phyloP scores from a whole-genome alignment of 1,284 basidiomycete species.

The Apiotrichum sp. region DNA sequence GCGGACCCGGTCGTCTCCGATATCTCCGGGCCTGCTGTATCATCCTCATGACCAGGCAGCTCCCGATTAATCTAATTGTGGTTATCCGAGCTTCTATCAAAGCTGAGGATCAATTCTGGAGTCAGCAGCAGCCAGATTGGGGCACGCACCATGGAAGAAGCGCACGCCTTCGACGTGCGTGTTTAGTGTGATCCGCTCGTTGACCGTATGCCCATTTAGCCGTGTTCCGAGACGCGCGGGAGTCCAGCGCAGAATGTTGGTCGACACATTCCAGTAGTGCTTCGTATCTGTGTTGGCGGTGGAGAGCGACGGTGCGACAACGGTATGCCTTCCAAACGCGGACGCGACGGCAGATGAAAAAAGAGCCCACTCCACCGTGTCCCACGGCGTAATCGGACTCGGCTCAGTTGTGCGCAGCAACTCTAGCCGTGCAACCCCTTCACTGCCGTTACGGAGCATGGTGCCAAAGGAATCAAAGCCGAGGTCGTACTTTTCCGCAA shows the following conservation, averaged over 20 bases:
- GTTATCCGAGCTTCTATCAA: conserved; percentile 7
- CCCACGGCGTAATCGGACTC: conserved; percentile 48
- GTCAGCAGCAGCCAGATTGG: neutral
- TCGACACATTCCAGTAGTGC: conserved; percentile 42
- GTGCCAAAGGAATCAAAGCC: conserved; percentile 1
- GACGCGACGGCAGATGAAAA: conserved; percentile 46
- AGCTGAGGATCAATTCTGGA: neutral
- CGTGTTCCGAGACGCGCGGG: conserved; percentile 11
- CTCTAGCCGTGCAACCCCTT: neutral
- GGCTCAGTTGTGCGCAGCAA: conserved; percentile 40
- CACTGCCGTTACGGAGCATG: conserved; percentile 12
- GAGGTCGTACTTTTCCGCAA: conserved; percentile 28
- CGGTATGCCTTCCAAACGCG: conserved; percentile 44
- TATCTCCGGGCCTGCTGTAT: too few species aligned
- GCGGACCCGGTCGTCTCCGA: too few species aligned
- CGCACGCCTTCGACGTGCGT: conserved; percentile 11
- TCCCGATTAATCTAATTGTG: too few species aligned
- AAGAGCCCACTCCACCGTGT: conserved; percentile 43
- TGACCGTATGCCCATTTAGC: conserved; percentile 6
- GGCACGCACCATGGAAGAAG: conserved; percentile 13
- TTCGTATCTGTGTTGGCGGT: conserved; percentile 49
- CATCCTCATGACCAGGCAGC: too few species aligned
- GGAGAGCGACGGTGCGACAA: conserved; percentile 51
- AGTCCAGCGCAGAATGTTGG: conserved; percentile 11
- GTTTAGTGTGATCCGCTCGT: conserved; percentile 11